Conservation (phyloP, 768 basidiomycete genomes). For the Auricularia auricula-judae region DNA sequence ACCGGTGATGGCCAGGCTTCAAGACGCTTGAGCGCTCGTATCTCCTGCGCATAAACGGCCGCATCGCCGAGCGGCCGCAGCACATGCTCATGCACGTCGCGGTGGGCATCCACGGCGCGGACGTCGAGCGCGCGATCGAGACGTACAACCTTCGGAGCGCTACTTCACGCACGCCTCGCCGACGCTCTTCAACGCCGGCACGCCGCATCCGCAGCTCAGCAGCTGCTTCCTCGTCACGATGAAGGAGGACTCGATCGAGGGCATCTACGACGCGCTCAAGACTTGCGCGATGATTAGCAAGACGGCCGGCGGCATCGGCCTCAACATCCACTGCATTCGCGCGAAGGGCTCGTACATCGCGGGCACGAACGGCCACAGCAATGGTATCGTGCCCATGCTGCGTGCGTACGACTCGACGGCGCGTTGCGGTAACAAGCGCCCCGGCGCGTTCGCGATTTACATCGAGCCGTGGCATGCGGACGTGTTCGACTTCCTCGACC, state of each 20-base stretch:
- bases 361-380: conserved; percentile 97
- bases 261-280: conserved; percentile 98
- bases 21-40: conserved; percentile 98
- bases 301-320: conserved; percentile 95
- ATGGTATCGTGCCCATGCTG: conserved; percentile 98
- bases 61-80: conserved; percentile 93
- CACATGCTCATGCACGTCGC: conserved; percentile 99
- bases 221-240: conserved; percentile 96
- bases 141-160: conserved; percentile 94
- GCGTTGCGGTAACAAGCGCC: conserved; percentile 97
- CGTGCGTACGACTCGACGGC: conserved; percentile 96
- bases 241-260: conserved; percentile 99
- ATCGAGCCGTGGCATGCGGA: conserved; percentile 99
- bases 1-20: conserved; percentile 45
- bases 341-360: conserved; percentile 99
- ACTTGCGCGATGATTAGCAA: conserved; percentile 99
- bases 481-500: conserved; percentile 92
- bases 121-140: conserved; percentile 82
- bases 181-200: conserved; percentile 96
- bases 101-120: conserved; percentile 86
- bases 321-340: conserved; percentile 93
- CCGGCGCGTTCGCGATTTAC: conserved; percentile 97
- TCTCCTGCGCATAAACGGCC: conserved; percentile 85
- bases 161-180: conserved; percentile 99
- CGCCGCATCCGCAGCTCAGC: conserved; percentile 79